Evolutionary conservation across 1,139 yeast species (phyloP), one percentile per base, ranked within the genome.

Genomic region (Suhomyces maxii): DNA sequence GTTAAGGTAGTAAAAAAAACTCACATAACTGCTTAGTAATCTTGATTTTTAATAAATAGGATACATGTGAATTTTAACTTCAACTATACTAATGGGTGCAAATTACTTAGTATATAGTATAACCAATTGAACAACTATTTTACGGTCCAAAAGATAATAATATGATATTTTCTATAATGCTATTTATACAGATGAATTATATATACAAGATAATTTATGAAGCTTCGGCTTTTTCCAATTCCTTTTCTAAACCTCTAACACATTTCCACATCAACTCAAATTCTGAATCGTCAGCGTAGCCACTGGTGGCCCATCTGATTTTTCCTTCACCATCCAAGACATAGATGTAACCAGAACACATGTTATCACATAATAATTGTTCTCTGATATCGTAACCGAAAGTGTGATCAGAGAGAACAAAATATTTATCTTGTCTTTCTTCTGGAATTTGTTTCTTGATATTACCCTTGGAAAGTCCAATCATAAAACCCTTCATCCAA

Each of bases 291-390:
- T 75, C 73, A 3, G 96, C 86, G 42, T 77, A 79, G 1, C 99
- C 99, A 59, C 95, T 82, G 1, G 91, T 89, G 12, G 91, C 93
- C 98, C 98, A 93, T 57, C 99, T 75, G 41, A 93, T 84, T 56
- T 79, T 83, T 44, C 88, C 86, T 12, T 82, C 71, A 13, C 73
- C 72, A 59, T 93, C 99, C 34, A 93, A 76, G 13, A 93, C 71
- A 56, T 89, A 86, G 8, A 89, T 72, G 61, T 89, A 91, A 0
- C 99, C 98, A 1, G 95, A 82, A 55, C 86, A 87, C 39, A 81
- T 78, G 62, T 93, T 93, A 50, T 83, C 84, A 54, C 93, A 80
- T 44, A 79, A 69, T 37, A 93, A 69, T 23, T 79, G 67, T 46
- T 83, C 83, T 55, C 87, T 80, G 13, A 83, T 67, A 28, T 76